phyloP scores from a whole-genome alignment of 2,329 filamentous ascomycete species.

The Fusarium hainanense region DNA sequence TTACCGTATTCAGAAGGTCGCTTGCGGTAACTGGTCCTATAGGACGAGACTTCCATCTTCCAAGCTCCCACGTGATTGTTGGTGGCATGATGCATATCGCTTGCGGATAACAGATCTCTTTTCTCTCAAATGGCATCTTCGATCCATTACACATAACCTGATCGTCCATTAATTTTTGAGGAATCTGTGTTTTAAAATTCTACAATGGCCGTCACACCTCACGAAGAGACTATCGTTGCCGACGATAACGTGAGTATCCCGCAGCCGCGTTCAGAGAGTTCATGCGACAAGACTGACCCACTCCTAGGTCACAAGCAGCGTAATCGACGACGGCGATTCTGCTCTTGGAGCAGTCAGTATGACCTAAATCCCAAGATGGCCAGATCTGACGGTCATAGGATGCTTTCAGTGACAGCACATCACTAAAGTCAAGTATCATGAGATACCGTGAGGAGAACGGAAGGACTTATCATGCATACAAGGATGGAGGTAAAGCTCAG shows the following conservation, averaged over 20 bases:
- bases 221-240: not conserved
- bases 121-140: no score
- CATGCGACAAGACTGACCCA: not conserved
- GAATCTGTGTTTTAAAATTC: rapidly evolving
- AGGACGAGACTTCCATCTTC: not conserved
- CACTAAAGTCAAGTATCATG: not conserved
- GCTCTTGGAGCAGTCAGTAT: not conserved
- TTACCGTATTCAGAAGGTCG: not conserved
- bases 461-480: conserved; percentile 14
- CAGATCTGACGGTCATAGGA: not conserved
- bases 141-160: no score
- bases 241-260: not conserved
- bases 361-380: rapidly evolving
- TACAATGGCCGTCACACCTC: not conserved
- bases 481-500: not conserved
- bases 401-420: not conserved
- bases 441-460: not conserved
- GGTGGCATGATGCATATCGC: not conserved
- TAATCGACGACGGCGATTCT: not conserved
- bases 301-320: not conserved
- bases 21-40: not conserved
- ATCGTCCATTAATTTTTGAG: no score
- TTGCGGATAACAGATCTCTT: not conserved
- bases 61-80: not conserved
- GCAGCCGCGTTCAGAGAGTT: not conserved